Evolutionary conservation across 306 rosid species (phyloP).

Genomic region (Canavalia ensiformis): DNA sequence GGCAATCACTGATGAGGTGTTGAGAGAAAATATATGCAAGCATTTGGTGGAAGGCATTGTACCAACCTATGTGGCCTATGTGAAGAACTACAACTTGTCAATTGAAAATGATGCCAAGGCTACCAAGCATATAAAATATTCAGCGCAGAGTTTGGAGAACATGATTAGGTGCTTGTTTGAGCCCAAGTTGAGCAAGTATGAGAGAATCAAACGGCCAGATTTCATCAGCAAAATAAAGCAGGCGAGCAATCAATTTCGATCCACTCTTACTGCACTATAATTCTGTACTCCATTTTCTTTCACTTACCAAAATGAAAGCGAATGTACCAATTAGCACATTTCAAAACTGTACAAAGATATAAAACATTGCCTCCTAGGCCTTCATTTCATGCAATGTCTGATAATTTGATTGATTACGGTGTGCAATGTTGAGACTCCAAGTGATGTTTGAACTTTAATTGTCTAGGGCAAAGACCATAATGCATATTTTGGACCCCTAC

Average conservation of each 20-base stretch:
- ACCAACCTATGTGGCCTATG: slow-evolving; percentile 58
- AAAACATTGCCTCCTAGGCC: slow-evolving; percentile 7
- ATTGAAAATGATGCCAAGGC: slow-evolving; percentile 56
- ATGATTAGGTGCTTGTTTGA: slow-evolving; percentile 59
- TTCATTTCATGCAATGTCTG: neutral
- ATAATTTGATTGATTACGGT: neutral
- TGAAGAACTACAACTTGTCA: slow-evolving; percentile 51
- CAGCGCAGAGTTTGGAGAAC: slow-evolving; percentile 58
- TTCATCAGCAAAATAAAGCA: slow-evolving; percentile 46
- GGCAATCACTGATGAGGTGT: slow-evolving; percentile 60
- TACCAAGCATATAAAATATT: slow-evolving; percentile 55
- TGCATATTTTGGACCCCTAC: neutral
- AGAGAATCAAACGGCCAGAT: slow-evolving; percentile 42
- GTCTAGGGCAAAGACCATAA: neutral
- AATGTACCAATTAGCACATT: neutral
- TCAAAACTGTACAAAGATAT: neutral
- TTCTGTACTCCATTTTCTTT: slow-evolving; percentile 35
- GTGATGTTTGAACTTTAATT: neutral
- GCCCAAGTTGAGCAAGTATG: slow-evolving; percentile 42
- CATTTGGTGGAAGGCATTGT: slow-evolving; percentile 67
- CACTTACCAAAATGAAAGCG: neutral
- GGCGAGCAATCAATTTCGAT: slow-evolving; percentile 51
- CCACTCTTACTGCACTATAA: slow-evolving; percentile 49
- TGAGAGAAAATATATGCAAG: slow-evolving; percentile 63
- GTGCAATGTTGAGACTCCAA: neutral